Base-by-base conservation (phyloP, 2,329 filamentous ascomycete species). In the Dothideomycetes sp. region DNA sequence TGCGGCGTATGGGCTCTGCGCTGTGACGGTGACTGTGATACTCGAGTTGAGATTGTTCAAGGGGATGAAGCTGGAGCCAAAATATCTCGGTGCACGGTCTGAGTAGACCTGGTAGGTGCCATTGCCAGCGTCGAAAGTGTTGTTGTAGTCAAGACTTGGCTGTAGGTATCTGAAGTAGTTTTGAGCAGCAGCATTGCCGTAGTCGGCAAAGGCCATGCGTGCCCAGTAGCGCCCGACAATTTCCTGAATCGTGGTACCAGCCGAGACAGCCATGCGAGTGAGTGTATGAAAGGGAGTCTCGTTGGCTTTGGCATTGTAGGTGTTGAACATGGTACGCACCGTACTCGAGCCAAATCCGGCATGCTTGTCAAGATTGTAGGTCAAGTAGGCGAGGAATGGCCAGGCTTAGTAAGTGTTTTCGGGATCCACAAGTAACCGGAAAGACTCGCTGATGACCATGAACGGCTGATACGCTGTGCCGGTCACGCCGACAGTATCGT, bases 171-270 rank as follows among this genome's bases (percentile, higher is more conserved):
- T 48, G 53, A 67, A 71, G 28, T 57, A 44, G 1, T 59, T 49
- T 15, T 62, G 59, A 1, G 64, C 65, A 6, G 59, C 59, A 1
- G 56, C 44, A 47, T 72, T 65, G 10, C 65, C 67, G 22, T 72
- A 69, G 30, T 73, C 69, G 9, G 66, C 66, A 45, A 65, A 70
- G 4, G 69, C 69, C 70, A 73, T 73, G 44, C 63, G 63, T 2
- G 69, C 69, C 69, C 69, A 72, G 54, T 73, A 73, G 12, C 59
- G 55, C 3, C 61, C 68, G 6, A 73, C 63, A 7, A 73, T 56
- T 7, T 55, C 59, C 15, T 64, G 62, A 12, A 60, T 55, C 13
- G 52, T 54, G 16, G 56, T n/a, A n/a, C n/a, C n/a, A n/a, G n/a
- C n/a, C n/a, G n/a, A n/a, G n/a, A n/a, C 22, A 50, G 52, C 6